Base-by-base conservation (phyloP, 2,329 filamentous ascomycete species). In the Colletotrichum sp. region DNA sequence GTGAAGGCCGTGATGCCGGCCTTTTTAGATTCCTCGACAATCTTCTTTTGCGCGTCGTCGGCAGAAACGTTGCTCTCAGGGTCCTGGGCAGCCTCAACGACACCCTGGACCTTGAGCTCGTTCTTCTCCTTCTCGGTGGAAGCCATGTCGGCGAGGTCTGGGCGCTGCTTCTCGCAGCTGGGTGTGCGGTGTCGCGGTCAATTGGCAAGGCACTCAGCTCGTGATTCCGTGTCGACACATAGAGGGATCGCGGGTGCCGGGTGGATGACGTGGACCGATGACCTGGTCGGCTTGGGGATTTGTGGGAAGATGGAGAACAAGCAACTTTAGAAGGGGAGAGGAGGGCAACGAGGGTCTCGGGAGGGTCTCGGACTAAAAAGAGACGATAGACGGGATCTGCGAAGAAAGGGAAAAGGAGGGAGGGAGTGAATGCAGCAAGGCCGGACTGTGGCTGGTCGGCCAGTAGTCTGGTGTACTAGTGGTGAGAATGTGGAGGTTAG, bases 91-190 rank as follows among this genome's bases (percentile, higher is more conserved):
- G 95, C 94, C 82, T 97, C 94, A 75, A 96, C 87, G 78, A 92
- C 94, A 78, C 93, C 95, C 85, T 97, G 93, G 84, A 93, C 90
- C 90, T 96, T 97, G 84, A 95, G 90, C 90, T 98, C 95, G 75
- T 75, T 82, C 79, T 75, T 81, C 68, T 81, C 80, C 79, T 75
- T 81, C 68, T 81, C 80, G 62, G 82, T 81, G 34, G 72, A 72
- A 59, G 76, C 63, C 83, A 84, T 84, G 64, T 43, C 78, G 78
- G 63, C 38, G 52, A 62, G 72, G 43, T 75, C 63, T 59, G 24
- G 59, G 30, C 32, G 71, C 69, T 38, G 73, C 73, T 76, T 52
- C 59, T 62, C 56, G 64, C 75, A 73, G 75, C 75, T 70, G 21
- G 13, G 52, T 38, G 21, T 62, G 14, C 13, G 13, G 38, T 12